Evolutionary conservation across 768 basidiomycete species (phyloP).

Genomic region (Suillus weaverae): DNA sequence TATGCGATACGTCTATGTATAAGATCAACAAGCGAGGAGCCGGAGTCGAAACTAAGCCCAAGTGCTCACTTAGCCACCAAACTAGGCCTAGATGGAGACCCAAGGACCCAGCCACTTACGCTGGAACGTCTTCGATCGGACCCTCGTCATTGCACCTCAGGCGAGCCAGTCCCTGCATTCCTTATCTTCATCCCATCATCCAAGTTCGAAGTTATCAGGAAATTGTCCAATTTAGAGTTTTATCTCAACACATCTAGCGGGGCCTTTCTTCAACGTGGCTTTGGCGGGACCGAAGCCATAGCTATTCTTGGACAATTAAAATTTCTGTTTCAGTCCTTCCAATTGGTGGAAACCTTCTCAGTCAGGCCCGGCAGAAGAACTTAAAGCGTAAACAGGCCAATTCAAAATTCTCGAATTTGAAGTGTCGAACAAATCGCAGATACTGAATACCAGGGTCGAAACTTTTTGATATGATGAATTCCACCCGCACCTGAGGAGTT

Average conservation of each 20-base stretch:
- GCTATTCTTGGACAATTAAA: conserved; percentile 46
- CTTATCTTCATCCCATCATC: neutral
- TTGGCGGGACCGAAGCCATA: neutral
- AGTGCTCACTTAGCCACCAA: too few relatives aligned
- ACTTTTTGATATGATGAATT: conserved; percentile 58
- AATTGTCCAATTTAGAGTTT: neutral
- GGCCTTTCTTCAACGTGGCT: too few relatives aligned
- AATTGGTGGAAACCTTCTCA: conserved; percentile 49
- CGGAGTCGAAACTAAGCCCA: neutral
- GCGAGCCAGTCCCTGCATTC: conserved; percentile 23
- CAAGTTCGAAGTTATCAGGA: neutral
- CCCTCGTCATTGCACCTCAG: conserved; percentile 62
- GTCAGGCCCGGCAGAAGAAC: conserved; percentile 57
- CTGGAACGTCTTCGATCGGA: conserved; percentile 37
- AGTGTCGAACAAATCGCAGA: conserved; percentile 10
- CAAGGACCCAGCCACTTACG: neutral
- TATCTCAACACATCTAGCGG: neutral
- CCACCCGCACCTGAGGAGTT: conserved; percentile 32
- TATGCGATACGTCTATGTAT: too few relatives aligned
- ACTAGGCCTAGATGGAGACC: neutral
- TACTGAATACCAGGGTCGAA: conserved; percentile 51
- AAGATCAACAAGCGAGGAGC: neutral
- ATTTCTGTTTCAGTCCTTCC: conserved; percentile 73
- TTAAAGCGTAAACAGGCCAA: conserved; percentile 52
- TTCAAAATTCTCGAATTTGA: conserved; percentile 26